Conservation (phyloP, 768 basidiomycete species). For the Trametes villosa region DNA sequence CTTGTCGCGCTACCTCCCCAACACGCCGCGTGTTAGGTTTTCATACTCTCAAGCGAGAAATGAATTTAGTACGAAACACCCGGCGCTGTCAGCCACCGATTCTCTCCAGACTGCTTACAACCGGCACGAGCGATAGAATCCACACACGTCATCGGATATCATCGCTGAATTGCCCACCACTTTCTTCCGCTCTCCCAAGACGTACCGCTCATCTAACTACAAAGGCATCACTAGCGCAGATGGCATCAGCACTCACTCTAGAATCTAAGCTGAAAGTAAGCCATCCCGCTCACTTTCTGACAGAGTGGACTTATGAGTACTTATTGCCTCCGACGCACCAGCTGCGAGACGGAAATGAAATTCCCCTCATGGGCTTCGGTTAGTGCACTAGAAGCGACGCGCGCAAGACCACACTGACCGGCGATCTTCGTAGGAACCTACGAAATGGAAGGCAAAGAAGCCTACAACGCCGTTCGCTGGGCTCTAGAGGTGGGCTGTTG, state of each 20-base stretch:
- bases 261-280: constrained; percentile 34
- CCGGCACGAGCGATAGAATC: not conserved
- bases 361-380: constrained; percentile 66
- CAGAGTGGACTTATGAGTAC: not conserved
- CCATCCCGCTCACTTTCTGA: not conserved
- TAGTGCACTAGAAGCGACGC: constrained; percentile 21
- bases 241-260: constrained; percentile 23
- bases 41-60: too few species aligned
- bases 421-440: constrained; percentile 50
- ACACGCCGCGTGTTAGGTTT: too few species aligned
- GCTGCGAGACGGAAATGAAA: constrained; percentile 57
- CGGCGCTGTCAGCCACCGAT: too few species aligned
- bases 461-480: constrained; percentile 59
- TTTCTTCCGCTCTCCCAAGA: not conserved
- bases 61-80: too few species aligned
- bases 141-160: constrained; percentile 5
- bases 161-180: not conserved
- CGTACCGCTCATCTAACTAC: not conserved
- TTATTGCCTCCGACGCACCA: constrained; percentile 19
- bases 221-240: not conserved
- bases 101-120: constrained; percentile 5
- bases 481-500: constrained; percentile 57
- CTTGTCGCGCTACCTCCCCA: too few species aligned
- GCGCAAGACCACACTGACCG: not conserved
- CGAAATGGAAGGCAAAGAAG: constrained; percentile 61